A percentile compares a stretch with the other conserved stretches of the same genome.
Conservation (phyloP, 2,329 filamentous ascomycete genomes). For the Albophoma yamanashiensis region DNA sequence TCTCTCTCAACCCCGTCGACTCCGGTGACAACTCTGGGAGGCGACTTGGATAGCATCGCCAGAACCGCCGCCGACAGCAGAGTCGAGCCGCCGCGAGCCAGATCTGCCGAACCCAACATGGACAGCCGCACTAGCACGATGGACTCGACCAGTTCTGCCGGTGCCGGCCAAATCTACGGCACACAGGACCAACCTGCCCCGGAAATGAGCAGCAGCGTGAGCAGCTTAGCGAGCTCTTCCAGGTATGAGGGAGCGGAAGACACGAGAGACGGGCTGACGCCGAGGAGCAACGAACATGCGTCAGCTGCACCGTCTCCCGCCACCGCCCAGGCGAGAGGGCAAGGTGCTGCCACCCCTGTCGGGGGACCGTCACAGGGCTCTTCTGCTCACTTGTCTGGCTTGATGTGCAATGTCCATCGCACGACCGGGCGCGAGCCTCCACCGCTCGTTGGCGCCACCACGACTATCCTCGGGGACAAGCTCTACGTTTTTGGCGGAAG, state of each 20-base stretch:
- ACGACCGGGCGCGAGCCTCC: conserved; percentile 89
- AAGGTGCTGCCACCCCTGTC: conserved; percentile 11
- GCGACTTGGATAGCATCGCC: conserved; percentile 9
- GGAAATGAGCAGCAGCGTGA: conserved; percentile 36
- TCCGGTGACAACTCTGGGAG: conserved; percentile 13
- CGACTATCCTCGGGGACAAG: conserved; percentile 89
- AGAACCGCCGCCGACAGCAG: conserved; percentile 3
- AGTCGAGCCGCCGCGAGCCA: conserved; percentile 1
- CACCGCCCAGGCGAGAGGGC: conserved; percentile 22
- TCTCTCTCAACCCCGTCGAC: conserved; percentile 13
- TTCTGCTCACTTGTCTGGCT: conserved; percentile 50
- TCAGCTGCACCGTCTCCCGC: conserved; percentile 49
- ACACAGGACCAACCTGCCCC: conserved; percentile 18
- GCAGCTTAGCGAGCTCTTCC: conserved; percentile 27
- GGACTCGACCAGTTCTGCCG: conserved; percentile 30
- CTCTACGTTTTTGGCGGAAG: conserved; percentile 94
- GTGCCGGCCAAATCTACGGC: conserved; percentile 25
- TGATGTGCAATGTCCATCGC: conserved; percentile 64
- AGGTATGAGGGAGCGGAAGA: conserved; percentile 37
- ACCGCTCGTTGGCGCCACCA: conserved; percentile 87
- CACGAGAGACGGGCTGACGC: conserved; percentile 32
- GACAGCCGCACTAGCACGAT: conserved; percentile 36
- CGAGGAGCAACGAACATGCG: conserved; percentile 40
- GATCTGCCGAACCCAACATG: conserved; percentile 14
- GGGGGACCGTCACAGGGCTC: conserved; percentile 35